phyloP scores from a whole-genome alignment of 148 eudicot genomes.

The Silene uniflora region DNA sequence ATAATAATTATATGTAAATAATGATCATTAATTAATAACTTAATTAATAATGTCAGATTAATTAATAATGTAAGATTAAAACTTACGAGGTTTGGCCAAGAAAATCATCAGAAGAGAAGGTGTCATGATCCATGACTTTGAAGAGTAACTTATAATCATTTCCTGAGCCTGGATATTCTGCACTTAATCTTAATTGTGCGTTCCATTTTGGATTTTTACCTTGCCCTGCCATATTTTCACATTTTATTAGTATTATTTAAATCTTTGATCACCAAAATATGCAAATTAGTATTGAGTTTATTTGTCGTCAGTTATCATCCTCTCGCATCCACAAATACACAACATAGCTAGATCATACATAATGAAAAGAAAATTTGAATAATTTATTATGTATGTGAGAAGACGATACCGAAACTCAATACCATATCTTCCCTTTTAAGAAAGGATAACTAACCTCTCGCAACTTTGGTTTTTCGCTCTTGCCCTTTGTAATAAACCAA shows the following conservation, averaged over 20 bases:
- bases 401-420: too few species aligned
- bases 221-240: slow-evolving; percentile 37
- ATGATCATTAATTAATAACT: neutral
- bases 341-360: too few species aligned
- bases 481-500: slow-evolving; percentile 55
- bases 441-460: slow-evolving; percentile 36
- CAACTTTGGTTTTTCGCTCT: slow-evolving; percentile 47
- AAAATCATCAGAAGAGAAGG: slow-evolving; percentile 64
- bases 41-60: neutral
- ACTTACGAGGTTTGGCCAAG: slow-evolving; percentile 61
- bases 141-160: slow-evolving; percentile 41
- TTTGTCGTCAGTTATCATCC: too few species aligned
- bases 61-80: neutral
- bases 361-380: too few species aligned
- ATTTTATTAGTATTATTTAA: too few species aligned
- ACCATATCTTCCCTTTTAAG: too few species aligned
- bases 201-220: slow-evolving; percentile 65
- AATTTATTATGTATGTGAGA: too few species aligned
- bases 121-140: slow-evolving; percentile 66
- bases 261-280: too few species aligned
- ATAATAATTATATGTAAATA: neutral
- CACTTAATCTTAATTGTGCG: slow-evolving; percentile 46
- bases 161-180: slow-evolving; percentile 61
- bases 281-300: too few species aligned
- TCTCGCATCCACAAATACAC: too few species aligned